Base-by-base conservation (phyloP, 192 early-diverging fungal genomes). In the Coemansia guatemalensis region DNA sequence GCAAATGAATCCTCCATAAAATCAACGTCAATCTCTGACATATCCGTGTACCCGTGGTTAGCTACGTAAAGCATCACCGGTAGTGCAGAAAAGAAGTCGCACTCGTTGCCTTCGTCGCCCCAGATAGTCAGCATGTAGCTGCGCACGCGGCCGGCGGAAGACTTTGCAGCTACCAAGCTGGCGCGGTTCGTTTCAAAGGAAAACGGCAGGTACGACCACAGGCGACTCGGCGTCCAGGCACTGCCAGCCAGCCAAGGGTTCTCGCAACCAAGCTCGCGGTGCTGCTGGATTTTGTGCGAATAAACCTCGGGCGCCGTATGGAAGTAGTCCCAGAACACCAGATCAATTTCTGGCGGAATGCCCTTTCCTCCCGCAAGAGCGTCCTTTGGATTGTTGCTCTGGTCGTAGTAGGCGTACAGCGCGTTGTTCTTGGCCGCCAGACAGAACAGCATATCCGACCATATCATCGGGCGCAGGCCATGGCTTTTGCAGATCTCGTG, bases 101-200 rank as follows among this genome's bases (percentile, higher is more conserved):
- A 95, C 75, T 95, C 93, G 73, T 94, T 93, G 41, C 92, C 93
- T 60, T 95, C 93, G 68, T 95, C 93, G 22, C 93, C 93, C 93
- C 92, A 95, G 17, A 89, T 85, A 1, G 92, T 94, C 48, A 92
- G 88, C 82, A 95, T 91, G 22, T 87, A 84, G 67, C 93, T 91
- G 23, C 74, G 60, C 23, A 93, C 89, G 14, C 85, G 81, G 33
- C 75, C 70, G 11, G 65, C 63, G 0, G 73, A 74, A 18, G 68
- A 67, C 64, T 90, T 95, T 21, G 88, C 83, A 18, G 91, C 89
- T 18, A 81, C 64, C 39, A 91, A 77, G 35, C 88, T 88, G 25
- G 93, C 93, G 33, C 86, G 83, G 21, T 88, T 86, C 0, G 91
- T 82, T 26, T 91, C 87, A 64, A 93, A 86, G 0, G 91, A 87